Percentiles rank a stretch among this genome's conserved stretches.
Evolutionary conservation across 2,329 filamentous ascomycete genomes (phyloP).

Genomic region (Hypoxylon sp.): DNA sequence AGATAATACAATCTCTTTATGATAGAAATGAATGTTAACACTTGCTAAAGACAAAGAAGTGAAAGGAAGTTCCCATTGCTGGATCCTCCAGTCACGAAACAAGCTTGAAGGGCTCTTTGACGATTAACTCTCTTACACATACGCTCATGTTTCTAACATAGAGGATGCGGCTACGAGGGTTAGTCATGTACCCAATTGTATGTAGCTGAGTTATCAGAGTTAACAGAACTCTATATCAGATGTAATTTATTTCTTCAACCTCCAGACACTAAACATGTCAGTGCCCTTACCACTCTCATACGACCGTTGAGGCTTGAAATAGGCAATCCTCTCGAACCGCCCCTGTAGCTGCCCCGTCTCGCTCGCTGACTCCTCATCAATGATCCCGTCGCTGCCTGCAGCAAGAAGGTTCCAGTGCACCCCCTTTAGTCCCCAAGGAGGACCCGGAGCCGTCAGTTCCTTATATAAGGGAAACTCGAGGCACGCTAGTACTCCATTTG

Average conservation of each 20-base stretch:
- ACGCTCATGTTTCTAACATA: background rate
- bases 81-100: background rate
- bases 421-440: slow-evolving; percentile 29
- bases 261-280: slow-evolving; percentile 33
- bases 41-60: background rate
- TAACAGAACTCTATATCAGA: too few species aligned
- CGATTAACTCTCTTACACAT: background rate
- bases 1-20: background rate
- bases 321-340: slow-evolving; percentile 17
- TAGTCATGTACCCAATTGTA: too few species aligned
- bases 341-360: slow-evolving; percentile 8
- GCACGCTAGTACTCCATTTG: slow-evolving; percentile 22
- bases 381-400: slow-evolving; percentile 23
- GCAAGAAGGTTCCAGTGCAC: slow-evolving; percentile 30
- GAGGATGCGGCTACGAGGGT: too few species aligned
- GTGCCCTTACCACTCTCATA: slow-evolving; percentile 29
- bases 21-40: background rate
- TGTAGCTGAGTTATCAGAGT: too few species aligned
- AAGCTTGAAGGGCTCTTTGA: background rate
- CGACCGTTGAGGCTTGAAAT: slow-evolving; percentile 21
- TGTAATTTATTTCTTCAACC: background rate
- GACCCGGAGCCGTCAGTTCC: slow-evolving; percentile 19
- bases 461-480: slow-evolving; percentile 35
- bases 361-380: slow-evolving; percentile 3
- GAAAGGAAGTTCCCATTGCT: background rate